Evolutionary conservation across 2,329 filamentous ascomycete genomes (phyloP), one percentile per base, ranked within the genome.

Genomic region (Trichophyton rubrum): DNA sequence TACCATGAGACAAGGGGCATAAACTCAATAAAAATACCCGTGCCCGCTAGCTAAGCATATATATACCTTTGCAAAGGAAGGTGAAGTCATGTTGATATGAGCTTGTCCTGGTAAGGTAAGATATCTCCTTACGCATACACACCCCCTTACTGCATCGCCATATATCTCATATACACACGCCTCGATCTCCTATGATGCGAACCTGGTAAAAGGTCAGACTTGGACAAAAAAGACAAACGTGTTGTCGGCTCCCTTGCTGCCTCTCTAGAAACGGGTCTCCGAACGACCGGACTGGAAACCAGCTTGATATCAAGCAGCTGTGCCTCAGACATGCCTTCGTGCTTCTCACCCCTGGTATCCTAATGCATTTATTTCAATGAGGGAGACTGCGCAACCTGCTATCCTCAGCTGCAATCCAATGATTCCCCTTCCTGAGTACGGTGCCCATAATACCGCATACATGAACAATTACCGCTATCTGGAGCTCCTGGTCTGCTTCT

Each of bases 161-260:
- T 20, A 30, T 56, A 55, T 45, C 27, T 30, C 27, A 30, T 13
- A 38, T 38, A 38, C 3, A 38, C 11, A 38, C 33, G 33, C 8
- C 33, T 13, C 33, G 59, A 47, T 71, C 72, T 75, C 74, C 73
- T 61, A 71, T 74, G 74, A 76, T 76, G 74, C 62, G 61, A 71
- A 65, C 66, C 70, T 76, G 74, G 74, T 76, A 76, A 76, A 76
- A 76, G 74, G 73, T 76, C 74, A 72, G 74, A 76, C 71, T 30
- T 64, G 60, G 35, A 33, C 43, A n/a, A 17, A 3, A 41, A 57
- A 56, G 53, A 13, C 27, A 60, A 38, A 56, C 17, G 30, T 30
- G 33, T 47, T 59, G 4, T 51, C 22, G n/a, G 49, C 2, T 33
- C 11, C 27, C 3, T 30, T 7, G 49, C 4, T 9, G 13, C 49